Evolutionary conservation across 306 rosid genomes (phyloP).

Genomic region (Vigna hirtella): DNA sequence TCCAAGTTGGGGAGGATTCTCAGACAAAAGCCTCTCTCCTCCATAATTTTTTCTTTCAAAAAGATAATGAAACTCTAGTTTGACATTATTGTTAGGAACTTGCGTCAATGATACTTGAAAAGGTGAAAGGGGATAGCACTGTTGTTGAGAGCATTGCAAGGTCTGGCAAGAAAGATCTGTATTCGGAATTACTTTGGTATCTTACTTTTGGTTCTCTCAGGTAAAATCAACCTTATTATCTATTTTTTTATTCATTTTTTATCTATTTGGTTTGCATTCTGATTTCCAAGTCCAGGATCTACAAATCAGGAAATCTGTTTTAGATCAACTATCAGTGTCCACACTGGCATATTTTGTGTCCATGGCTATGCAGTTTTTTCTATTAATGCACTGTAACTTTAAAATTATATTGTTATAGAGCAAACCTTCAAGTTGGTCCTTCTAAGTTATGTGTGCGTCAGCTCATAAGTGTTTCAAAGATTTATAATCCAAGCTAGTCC

Average conservation of each 20-base stretch:
- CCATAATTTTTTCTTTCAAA: not conserved
- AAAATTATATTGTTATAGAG: slow-evolving; percentile 21
- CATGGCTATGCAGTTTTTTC: slow-evolving; percentile 12
- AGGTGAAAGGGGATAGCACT: slow-evolving; percentile 65
- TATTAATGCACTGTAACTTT: not conserved
- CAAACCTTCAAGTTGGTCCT: not conserved
- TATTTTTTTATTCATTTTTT: slow-evolving; percentile 4
- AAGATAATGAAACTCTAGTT: not conserved
- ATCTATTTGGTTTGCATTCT: slow-evolving; percentile 21
- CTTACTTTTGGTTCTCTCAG: slow-evolving; percentile 77
- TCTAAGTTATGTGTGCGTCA: not conserved
- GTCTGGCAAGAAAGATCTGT: slow-evolving; percentile 92
- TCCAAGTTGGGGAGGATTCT: not conserved
- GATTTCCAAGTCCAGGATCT: slow-evolving; percentile 7
- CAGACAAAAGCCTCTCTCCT: not conserved
- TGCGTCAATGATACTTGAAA: slow-evolving; percentile 64
- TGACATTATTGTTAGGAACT: slow-evolving; percentile 59
- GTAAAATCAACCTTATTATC: slow-evolving; percentile 51
- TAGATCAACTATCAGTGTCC: slow-evolving; percentile 11
- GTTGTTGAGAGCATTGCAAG: slow-evolving; percentile 70
- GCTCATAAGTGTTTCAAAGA: not conserved
- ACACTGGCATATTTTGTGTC: slow-evolving; percentile 35
- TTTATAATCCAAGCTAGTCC: not conserved
- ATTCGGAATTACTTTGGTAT: slow-evolving; percentile 83
- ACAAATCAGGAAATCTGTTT: slow-evolving; percentile 37